Base-by-base conservation (phyloP, 2,329 filamentous ascomycete species). In the Trichoderma pleuroti region DNA sequence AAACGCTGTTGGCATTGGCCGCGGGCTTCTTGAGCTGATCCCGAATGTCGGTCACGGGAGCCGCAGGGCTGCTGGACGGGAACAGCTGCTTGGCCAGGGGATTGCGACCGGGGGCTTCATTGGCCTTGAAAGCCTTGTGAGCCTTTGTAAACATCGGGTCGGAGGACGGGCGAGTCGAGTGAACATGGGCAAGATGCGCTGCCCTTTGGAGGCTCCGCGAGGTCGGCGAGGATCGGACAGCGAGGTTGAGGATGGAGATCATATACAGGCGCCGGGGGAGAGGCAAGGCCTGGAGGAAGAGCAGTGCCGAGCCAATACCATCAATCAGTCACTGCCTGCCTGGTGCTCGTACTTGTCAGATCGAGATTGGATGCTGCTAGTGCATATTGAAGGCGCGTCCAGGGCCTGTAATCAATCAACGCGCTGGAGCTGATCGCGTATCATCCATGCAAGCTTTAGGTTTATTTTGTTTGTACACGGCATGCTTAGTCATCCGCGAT, bases 31-130 rank as follows among this genome's bases (percentile, higher is more conserved):
- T 85, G 74, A 87, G 81, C 68, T 85, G 84, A 60, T 86, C 83
- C 69, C 84, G 79, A 73, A 90, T 86, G 71, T 85, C 85, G 49
- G 80, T 79, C 57, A 83, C 81, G 11, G 78, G 73, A 28, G 84
- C 81, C 14, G 78, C 72, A 30, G 81, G 85, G 74, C 84, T 89
- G 78, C 86, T 89, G 1, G 88, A 88, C 5, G 87, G 84, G 73
- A 90, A 87, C 18, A 87, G 80, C 70, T 86, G 83, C 77, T 89
- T 88, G 5, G 82, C 79, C 56, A 86, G 77, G 61, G 77, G 74
- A 10, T 76, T 73, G 64, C 80, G 80, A 11, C 78, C 77, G 26
- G 76, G 76, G 69, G 80, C 76, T 72, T 78, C 75, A 69, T 79
- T 80, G 71, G 82, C 81, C 79, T 82, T 77, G 73, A 79, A 83